These are phyloP conservation scores for Petunia axillaris DNA, from an alignment of 257 asterid species.

Conservation along the genomic window DNA sequence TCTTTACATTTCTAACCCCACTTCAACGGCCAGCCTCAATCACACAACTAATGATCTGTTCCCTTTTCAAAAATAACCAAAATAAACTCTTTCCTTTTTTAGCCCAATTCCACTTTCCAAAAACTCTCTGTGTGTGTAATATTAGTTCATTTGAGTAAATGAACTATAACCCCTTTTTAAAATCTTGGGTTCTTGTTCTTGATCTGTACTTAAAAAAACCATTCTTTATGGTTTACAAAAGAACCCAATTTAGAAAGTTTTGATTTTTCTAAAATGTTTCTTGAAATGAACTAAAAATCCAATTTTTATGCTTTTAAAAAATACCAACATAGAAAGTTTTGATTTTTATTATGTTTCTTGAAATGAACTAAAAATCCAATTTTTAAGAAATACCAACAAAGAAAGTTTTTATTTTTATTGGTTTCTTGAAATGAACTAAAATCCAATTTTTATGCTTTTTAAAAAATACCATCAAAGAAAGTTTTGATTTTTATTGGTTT, in stretches of 20 bases:
- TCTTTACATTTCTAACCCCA: constrained; percentile 12
- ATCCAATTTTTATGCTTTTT: constrained; percentile 16
- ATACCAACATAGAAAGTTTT: too few relatives aligned
- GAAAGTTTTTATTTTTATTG: constrained; percentile 19
- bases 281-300: constrained; percentile 36
- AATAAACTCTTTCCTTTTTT: not conserved
- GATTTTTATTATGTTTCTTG: too few relatives aligned
- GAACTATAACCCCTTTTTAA: constrained; percentile 34
- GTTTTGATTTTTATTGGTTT: constrained; percentile 12
- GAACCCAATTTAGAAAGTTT: constrained; percentile 5
- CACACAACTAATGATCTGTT: constrained; percentile 22
- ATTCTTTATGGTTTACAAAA: not conserved
- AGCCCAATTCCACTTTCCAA: not conserved
- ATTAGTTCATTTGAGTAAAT: constrained; percentile 41
- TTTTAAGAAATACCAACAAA: not conserved
- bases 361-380: constrained; percentile 25
- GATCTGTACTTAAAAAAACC: constrained; percentile 35
- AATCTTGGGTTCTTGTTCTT: constrained; percentile 16
- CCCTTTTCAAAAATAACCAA: not conserved
- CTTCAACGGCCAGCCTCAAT: constrained; percentile 25
- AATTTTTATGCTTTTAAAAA: too few relatives aligned
- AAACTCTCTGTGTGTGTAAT: not conserved
- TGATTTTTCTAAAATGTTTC: not conserved
- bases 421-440: constrained; percentile 26
- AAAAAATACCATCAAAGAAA: not conserved